A percentile compares a stretch with the other conserved stretches of the same genome.
phyloP scores from a whole-genome alignment of 495 filamentous ascomycete genomes.

The Astrocystis sublimbata region DNA sequence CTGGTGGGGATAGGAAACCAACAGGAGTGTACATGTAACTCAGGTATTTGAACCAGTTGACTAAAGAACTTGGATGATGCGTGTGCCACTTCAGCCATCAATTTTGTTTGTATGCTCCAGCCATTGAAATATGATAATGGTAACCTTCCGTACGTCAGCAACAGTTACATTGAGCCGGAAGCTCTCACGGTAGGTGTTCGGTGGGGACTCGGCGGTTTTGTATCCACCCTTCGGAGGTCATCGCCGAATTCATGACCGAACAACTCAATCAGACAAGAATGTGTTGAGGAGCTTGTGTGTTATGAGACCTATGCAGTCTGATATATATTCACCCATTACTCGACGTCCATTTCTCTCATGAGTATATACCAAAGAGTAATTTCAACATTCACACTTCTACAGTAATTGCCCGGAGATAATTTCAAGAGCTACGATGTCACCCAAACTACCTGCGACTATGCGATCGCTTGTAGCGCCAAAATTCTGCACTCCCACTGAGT shows the following conservation, averaged over 20 bases:
- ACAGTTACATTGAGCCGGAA: background rate
- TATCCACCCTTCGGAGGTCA: conserved; percentile 13
- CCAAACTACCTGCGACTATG: conserved; percentile 42
- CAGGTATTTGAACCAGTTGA: too few species aligned
- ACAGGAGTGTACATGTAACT: too few species aligned
- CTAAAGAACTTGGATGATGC: too few species aligned
- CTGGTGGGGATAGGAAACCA: too few species aligned
- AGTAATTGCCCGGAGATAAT: background rate
- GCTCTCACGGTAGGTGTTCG: conserved; percentile 8
- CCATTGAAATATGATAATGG: too few species aligned
- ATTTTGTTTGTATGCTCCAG: too few species aligned
- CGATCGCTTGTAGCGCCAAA: conserved; percentile 45
- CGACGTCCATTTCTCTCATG: background rate
- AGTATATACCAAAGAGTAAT: background rate
- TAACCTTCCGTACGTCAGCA: too few species aligned
- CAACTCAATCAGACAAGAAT: background rate
- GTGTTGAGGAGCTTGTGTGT: background rate
- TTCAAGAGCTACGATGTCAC: conserved; percentile 1
- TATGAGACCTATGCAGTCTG: too few species aligned
- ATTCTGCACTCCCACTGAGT: conserved; percentile 45
- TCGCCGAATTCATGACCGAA: background rate
- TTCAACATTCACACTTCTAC: background rate
- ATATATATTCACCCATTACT: too few species aligned
- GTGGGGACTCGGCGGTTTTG: conserved; percentile 16
- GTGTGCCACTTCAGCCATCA: too few species aligned